Conservation (phyloP, 208 protist genomes). For the Trypanosoma brucei region DNA sequence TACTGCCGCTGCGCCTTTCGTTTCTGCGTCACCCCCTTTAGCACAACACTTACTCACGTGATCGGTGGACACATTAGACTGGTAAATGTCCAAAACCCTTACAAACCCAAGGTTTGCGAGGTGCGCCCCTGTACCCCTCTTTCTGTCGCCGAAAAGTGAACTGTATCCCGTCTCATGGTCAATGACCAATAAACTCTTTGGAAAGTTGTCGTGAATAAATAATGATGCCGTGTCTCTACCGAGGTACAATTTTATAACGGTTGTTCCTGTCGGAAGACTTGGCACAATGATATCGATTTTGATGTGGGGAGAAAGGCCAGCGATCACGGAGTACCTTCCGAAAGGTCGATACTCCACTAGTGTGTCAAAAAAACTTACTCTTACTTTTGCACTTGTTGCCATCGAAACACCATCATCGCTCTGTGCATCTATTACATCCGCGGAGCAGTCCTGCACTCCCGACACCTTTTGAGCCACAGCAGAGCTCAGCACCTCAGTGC, state of each 20-base stretch:
- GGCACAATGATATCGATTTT: conserved; percentile 11
- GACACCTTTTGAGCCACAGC: conserved; percentile 15
- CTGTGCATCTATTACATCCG: neutral
- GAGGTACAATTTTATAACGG: conserved; percentile 10
- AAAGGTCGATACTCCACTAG: conserved; percentile 25
- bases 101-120: conserved; percentile 22
- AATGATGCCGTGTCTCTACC: conserved; percentile 11
- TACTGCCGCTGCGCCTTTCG: conserved; percentile 6
- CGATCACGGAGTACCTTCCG: conserved; percentile 17
- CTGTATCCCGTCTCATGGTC: conserved; percentile 10
- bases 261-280: conserved; percentile 18
- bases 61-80: neutral
- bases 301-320: conserved; percentile 11
- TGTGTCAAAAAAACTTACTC: conserved; percentile 12
- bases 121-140: conserved; percentile 9
- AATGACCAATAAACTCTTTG: conserved; percentile 16
- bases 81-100: conserved; percentile 13
- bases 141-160: conserved; percentile 22
- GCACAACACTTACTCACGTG: neutral
- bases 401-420: conserved; percentile 24
- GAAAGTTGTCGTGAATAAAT: conserved; percentile 24
- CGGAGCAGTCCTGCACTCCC: neutral
- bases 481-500: conserved; percentile 5
- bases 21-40: neutral
- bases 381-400: conserved; percentile 15